Base-by-base conservation (phyloP, 1,284 basidiomycete species). In the Apiotrichum sp. region DNA sequence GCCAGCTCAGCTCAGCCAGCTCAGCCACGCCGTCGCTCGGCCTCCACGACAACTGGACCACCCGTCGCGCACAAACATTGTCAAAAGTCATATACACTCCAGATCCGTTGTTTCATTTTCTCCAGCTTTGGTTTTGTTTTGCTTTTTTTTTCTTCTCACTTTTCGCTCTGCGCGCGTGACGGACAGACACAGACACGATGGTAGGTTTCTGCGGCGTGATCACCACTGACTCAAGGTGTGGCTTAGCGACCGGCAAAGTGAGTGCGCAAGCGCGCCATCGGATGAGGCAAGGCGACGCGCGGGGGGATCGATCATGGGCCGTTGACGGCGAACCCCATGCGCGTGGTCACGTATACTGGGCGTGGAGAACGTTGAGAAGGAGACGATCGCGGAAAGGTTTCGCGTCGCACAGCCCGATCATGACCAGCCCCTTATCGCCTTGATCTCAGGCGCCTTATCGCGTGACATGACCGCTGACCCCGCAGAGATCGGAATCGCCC, bases 401-500 rank as follows among this genome's bases (percentile, higher is more conserved):
- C 29, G 29, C 29, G 29, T 29, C 29, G 29, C 3, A 3, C 29
- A 29, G 29, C 29, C 29, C 29, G 29, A 29, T 29, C 29, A 29
- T 3, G 2, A 29, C 29, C 29, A 3, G 29, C 29, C 29, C 29
- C 29, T 29, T 29, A 29, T 29, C 29, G 29, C 29, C 29, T 29
- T 3, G 29, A 29, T 6, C 13, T 22, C 33, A 34, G 16, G 13
- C 13, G n/a, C 14, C 46, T 31, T 22, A 38, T 29, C 29, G 29
- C 36, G 13, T 38, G 36, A 22, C 41, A 10, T 3, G 43, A 11
- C 29, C 41, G 43, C 35, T 52, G 50, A 50, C 49, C 6, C 31
- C 33, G 35, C 63, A 96, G 92, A 95, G 80, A 93, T 95, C 66
- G 92, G 91, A 62, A 93, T 98, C 52, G 95, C 91, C 51, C 84